Base-by-base conservation (phyloP, 2,329 filamentous ascomycete genomes). In the Nemania abortiva region DNA sequence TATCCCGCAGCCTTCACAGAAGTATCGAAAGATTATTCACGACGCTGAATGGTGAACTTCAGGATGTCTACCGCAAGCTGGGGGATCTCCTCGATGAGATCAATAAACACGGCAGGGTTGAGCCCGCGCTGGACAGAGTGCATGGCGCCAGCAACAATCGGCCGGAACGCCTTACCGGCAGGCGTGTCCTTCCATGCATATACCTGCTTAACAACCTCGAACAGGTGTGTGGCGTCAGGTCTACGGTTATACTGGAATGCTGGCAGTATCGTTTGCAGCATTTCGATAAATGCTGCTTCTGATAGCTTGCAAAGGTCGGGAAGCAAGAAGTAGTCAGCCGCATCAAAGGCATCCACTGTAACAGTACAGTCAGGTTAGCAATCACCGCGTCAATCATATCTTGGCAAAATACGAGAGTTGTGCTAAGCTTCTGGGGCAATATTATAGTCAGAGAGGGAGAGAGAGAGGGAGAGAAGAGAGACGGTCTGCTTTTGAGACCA, bases 291-390 rank as follows among this genome's bases (percentile, higher is more conserved):
- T 5, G 3, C 45, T 18, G 1, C 11, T 27, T 60, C 18, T 6
- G 10, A 6, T 13, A n/a, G n/a, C 11, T 24, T 2, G 10, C 45
- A 3, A 10, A 50, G 11, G 4, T 37, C 42, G n/a, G n/a, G 57
- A 2, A 50, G 22, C 27, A 60, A 27, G 18, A 60, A 50, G n/a
- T 50, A 50, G 57, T 60, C 57, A 18, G 27, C 45, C 5, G 50
- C 6, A 18, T 60, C 29, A 27, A 60, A 60, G 9, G 50, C 2
- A 22, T 34, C 27, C 45, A 60, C 56, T 49, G n/a, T 18, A 31
- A 31, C 18, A 18, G 15, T 18, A 27, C 20, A 34, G 31, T n/a
- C 13, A 29, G 20, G 39, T 49, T 10, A 58, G 27, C 6, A 34
- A 31, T 31, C 18, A 22, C 24, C 24, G 15, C 20, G 39, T 20